Conservation (phyloP, 208 protist genomes). For the Leishmania arabica region DNA sequence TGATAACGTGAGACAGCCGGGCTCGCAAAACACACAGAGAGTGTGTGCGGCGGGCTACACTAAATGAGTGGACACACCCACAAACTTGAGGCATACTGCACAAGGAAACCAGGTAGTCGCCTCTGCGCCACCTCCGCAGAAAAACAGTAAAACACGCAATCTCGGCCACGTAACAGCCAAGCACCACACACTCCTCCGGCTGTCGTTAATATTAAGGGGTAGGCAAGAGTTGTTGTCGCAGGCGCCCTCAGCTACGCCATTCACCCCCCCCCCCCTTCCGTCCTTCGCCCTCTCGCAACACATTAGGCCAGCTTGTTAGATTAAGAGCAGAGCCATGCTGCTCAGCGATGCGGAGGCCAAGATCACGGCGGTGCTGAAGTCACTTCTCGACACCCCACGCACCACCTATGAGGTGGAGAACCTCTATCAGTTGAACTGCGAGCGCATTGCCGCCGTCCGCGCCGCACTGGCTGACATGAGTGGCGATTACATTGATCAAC, state of each 20-base stretch:
- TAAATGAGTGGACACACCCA: no score
- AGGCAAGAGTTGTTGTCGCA: neutral
- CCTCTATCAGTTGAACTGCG: conserved; percentile 38
- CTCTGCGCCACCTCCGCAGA: neutral
- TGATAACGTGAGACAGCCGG: no score
- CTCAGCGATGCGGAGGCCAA: conserved; percentile 43
- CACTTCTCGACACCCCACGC: conserved; percentile 49
- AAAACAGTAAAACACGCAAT: neutral
- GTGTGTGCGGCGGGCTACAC: no score
- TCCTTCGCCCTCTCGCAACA: neutral
- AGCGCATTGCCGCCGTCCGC: conserved; percentile 41
- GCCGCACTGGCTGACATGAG: conserved; percentile 40
- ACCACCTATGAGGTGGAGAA: conserved; percentile 71
- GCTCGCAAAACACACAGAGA: no score
- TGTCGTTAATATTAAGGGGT: neutral
- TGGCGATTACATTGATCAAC: conserved; percentile 53
- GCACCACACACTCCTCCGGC: neutral
- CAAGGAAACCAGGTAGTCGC: no score
- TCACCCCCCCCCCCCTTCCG: neutral
- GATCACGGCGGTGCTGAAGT: conserved; percentile 42
- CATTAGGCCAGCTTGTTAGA: neutral
- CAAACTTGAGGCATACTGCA: neutral
- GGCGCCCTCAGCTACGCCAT: neutral
- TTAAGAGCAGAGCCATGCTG: conserved; percentile 19
- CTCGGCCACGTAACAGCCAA: no score